Evolutionary conservation across 1,284 basidiomycete genomes (phyloP).

Genomic region (Heliocybe sulcata): DNA sequence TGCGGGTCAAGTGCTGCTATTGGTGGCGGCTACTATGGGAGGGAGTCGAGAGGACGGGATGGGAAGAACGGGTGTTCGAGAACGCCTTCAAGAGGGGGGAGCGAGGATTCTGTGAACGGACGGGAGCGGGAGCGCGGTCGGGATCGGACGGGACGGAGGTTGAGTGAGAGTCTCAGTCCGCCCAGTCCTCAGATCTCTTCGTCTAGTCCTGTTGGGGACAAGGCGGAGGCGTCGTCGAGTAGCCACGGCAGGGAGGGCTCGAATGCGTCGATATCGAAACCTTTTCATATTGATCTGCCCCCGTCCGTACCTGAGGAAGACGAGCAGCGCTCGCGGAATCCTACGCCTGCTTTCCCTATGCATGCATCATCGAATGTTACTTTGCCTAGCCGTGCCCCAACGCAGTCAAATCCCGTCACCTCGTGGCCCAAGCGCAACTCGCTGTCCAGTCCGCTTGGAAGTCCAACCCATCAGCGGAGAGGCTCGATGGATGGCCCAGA

Average conservation of each 20-base stretch:
- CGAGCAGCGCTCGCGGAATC: conserved; percentile 25
- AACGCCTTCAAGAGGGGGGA: conserved; percentile 5
- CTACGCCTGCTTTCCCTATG: conserved; percentile 28
- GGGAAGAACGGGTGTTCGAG: conserved; percentile 20
- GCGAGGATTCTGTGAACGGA: conserved; percentile 6
- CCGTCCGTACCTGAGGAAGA: conserved; percentile 32
- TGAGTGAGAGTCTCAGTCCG: conserved; percentile 44
- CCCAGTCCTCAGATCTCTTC: conserved; percentile 21
- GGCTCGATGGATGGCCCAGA: not conserved
- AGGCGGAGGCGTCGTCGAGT: conserved; percentile 17
- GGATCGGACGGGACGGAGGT: conserved; percentile 35
- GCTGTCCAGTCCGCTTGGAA: conserved; percentile 4
- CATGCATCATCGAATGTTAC: conserved; percentile 9
- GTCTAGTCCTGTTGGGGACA: conserved; percentile 13
- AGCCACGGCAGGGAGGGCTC: conserved; percentile 1
- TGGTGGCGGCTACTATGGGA: conserved; percentile 21
- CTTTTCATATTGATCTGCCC: conserved; percentile 12
- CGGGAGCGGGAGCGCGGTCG: conserved; percentile 21
- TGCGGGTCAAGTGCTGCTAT: conserved; percentile 34
- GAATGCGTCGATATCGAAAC: conserved; percentile 11
- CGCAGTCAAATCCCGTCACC: conserved; percentile 7
- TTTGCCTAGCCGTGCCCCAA: conserved; percentile 5
- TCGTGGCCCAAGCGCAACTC: conserved; percentile 1
- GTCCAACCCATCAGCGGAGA: conserved; percentile 8
- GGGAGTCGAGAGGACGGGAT: conserved; percentile 21